These are phyloP conservation scores for Spathaspora arborariae DNA, from an alignment of 805 yeast genomes.

Conservation along the genomic window DNA sequence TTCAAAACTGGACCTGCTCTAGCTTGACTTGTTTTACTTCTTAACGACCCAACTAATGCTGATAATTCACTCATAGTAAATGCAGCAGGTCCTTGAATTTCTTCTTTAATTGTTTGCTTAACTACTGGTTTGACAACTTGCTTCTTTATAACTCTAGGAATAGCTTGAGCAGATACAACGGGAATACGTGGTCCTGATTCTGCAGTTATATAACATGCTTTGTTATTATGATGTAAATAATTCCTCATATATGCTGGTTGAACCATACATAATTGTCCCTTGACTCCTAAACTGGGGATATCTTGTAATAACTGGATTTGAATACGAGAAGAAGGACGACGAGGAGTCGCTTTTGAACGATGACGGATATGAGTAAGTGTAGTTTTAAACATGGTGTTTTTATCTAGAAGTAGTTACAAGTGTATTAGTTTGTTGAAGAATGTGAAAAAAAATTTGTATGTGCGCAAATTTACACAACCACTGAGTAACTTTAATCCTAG, in stretches of 20 bases:
- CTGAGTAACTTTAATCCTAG: background rate
- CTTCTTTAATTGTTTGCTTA: conserved; percentile 7
- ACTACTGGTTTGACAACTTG: background rate
- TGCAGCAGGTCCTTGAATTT: conserved; percentile 13
- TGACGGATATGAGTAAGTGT: background rate
- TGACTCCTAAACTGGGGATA: conserved; percentile 57
- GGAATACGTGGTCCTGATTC: conserved; percentile 36
- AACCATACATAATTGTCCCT: conserved; percentile 73
- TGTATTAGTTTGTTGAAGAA: background rate
- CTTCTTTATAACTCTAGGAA: conserved; percentile 4
- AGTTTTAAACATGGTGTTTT: background rate
- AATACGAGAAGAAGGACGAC: background rate
- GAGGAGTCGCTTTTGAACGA: background rate
- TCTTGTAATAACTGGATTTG: conserved; percentile 71
- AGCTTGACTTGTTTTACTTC: conserved; percentile 9
- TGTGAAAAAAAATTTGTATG: background rate
- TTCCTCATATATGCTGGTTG: conserved; percentile 82
- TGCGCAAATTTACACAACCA: background rate
- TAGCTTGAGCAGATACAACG: conserved; percentile 24
- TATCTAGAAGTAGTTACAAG: background rate
- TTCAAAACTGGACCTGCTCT: background rate
- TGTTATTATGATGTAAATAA: conserved; percentile 62
- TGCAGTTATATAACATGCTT: conserved; percentile 63
- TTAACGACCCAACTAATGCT: conserved; percentile 29
- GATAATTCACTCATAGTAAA: conserved; percentile 39